Evolutionary conservation across 768 basidiomycete species (phyloP).

Genomic region (Suillus paluster): DNA sequence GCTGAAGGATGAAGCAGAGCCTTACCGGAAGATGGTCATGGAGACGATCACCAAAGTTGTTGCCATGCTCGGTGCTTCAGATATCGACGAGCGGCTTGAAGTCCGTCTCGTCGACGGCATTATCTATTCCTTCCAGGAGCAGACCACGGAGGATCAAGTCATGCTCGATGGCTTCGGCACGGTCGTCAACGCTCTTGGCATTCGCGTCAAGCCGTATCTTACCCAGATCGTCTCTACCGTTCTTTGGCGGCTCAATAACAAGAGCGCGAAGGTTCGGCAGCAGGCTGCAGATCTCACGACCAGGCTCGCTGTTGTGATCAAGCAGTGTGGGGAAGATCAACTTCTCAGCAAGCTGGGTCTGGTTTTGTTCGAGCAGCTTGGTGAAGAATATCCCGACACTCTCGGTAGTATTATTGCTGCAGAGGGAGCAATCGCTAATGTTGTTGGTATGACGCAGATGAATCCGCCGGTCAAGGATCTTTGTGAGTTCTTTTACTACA

Average conservation of each 20-base stretch:
- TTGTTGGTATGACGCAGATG: constrained; percentile 99
- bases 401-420: constrained; percentile 99
- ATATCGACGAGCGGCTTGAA: constrained; percentile 95
- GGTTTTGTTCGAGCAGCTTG: constrained; percentile 96
- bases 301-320: constrained; percentile 96
- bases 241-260: constrained; percentile 99
- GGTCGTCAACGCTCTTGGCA: constrained; percentile 91
- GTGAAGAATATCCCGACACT: constrained; percentile 99
- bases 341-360: constrained; percentile 94
- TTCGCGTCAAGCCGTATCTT: constrained; percentile 97
- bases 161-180: constrained; percentile 99
- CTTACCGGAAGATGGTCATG: constrained; percentile 99
- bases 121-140: constrained; percentile 99
- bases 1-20: constrained; percentile 64
- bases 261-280: constrained; percentile 98
- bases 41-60: constrained; percentile 99
- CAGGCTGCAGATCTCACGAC: constrained; percentile 98
- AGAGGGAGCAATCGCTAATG: constrained; percentile 97
- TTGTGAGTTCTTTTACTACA: constrained; percentile 53
- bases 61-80: constrained; percentile 91
- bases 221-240: constrained; percentile 99
- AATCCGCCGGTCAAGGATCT: constrained; percentile 99
- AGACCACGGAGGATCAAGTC: constrained; percentile 98
- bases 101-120: constrained; percentile 96
- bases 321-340: constrained; percentile 97